Base-by-base conservation (phyloP, 768 basidiomycete genomes). In the Kwoniella mangroviensis region DNA sequence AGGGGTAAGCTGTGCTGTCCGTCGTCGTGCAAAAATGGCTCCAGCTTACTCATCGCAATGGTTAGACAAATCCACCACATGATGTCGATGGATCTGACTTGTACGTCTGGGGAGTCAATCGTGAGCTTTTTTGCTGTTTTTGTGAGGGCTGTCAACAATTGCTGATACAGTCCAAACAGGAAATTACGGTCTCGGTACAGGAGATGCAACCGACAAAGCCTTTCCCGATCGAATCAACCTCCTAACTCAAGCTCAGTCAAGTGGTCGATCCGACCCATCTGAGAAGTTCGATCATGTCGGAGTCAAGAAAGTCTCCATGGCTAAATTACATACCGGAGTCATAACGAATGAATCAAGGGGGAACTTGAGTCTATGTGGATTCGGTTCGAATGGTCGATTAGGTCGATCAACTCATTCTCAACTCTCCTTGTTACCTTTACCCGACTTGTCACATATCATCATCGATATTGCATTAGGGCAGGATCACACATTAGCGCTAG, bases 401-500 rank as follows among this genome's bases (percentile, higher is more conserved):
- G 94, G 93, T 2, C 87, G 87, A 2, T 87, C 86, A 2, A 87
- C 91, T 51, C 91, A 94, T 75, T 93, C 91, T 15, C 92, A 94
- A 80, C 91, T 91, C 71, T 85, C 86, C 13, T 86, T 94, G 40
- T 87, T 87, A 52, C 88, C 90, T 0, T 81, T 92, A 17, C 78
- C 87, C 1, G 87, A 88, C 40, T 85, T 91, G 54, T 83, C 87
- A 0, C 85, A 89, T 49, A 84, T 85, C 0, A 87, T 94, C 40
- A 84, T 86, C 6, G 85, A 88, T 15, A 87, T 98, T 26, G 93
- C 94, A 0, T 85, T 94, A 7, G 95, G 93, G 12, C 96, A 96
- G 81, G 97, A 99, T 76, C 97, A 98, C 79, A 95, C 95, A 0
- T 88, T 98, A 34, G 91, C 89, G 1, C 84, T 98, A 34, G 95